A percentile compares a stretch with the other conserved stretches of the same genome.
These are phyloP conservation scores for Verticillium longisporum DNA, from an alignment of 2,329 filamentous ascomycete species.

Conservation along the genomic window DNA sequence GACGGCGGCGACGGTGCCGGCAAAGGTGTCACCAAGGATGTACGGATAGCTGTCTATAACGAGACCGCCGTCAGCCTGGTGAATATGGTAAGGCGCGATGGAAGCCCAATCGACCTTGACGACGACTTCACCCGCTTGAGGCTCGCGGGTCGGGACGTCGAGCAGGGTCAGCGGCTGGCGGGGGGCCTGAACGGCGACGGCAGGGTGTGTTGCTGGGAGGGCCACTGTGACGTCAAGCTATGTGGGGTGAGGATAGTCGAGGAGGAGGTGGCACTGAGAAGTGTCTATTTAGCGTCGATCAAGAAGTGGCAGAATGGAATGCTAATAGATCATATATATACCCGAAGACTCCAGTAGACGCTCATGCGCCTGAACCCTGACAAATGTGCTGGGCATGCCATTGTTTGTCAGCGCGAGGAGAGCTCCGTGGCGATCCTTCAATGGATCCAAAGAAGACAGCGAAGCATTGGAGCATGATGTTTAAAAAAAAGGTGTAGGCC, in stretches of 20 bases:
- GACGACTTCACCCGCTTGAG: slow-evolving; percentile 39
- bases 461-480: neutral
- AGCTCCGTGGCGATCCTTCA: neutral
- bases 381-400: neutral
- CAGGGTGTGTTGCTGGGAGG: slow-evolving; percentile 17
- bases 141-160: slow-evolving; percentile 20
- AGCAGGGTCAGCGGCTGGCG: slow-evolving; percentile 16
- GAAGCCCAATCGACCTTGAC: slow-evolving; percentile 51
- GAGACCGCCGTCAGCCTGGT: slow-evolving; percentile 54
- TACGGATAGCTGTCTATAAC: slow-evolving; percentile 40
- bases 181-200: slow-evolving; percentile 15
- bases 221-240: slow-evolving; percentile 4
- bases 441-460: neutral
- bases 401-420: neutral
- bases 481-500: neutral
- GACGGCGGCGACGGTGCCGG: slow-evolving; percentile 44
- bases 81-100: slow-evolving; percentile 54
- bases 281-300: neutral
- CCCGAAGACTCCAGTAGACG: neutral
- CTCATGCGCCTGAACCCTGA: neutral
- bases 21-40: slow-evolving; percentile 42
- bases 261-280: neutral
- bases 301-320: neutral
- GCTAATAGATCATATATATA: neutral
- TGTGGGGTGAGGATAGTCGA: neutral